These are phyloP conservation scores for Cytospora chrysosperma DNA, from an alignment of 2,329 filamentous ascomycete species.

Conservation along the genomic window DNA sequence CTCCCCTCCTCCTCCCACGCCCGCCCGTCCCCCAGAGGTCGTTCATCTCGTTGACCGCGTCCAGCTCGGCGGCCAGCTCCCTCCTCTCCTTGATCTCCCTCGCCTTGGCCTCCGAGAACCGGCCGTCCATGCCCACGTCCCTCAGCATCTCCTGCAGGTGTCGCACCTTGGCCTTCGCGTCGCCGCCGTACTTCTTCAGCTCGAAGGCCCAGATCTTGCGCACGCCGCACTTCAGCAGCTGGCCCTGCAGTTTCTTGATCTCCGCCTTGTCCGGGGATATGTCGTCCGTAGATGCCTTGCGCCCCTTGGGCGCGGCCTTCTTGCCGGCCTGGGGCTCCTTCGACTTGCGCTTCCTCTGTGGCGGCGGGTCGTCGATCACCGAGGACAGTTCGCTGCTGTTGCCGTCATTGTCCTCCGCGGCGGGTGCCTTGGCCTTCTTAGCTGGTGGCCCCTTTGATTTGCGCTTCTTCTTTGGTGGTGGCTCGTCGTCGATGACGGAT, in stretches of 20 bases:
- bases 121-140: slow-evolving; percentile 83
- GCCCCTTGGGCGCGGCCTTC: slow-evolving; percentile 40
- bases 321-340: slow-evolving; percentile 41
- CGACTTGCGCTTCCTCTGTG: slow-evolving; percentile 57
- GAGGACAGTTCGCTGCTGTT: slow-evolving; percentile 69
- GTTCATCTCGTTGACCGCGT: slow-evolving; percentile 80
- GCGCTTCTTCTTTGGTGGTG: slow-evolving; percentile 53
- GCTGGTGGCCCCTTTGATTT: slow-evolving; percentile 17
- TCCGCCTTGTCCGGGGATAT: slow-evolving; percentile 67
- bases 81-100: slow-evolving; percentile 82
- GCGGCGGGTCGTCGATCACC: slow-evolving; percentile 72
- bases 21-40: slow-evolving; percentile 68
- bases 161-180: slow-evolving; percentile 74
- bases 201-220: slow-evolving; percentile 90
- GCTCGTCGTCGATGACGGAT: slow-evolving; percentile 70
- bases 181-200: slow-evolving; percentile 70
- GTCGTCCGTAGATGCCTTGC: slow-evolving; percentile 34
- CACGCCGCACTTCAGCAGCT: slow-evolving; percentile 86
- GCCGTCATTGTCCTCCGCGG: slow-evolving; percentile 21
- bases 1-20: slow-evolving; percentile 43
- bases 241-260: slow-evolving; percentile 84
- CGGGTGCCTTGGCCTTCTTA: slow-evolving; percentile 26
- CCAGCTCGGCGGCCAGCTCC: slow-evolving; percentile 80
- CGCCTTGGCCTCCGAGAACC: slow-evolving; percentile 83
- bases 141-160: slow-evolving; percentile 77